Conservation (phyloP, 768 basidiomycete genomes). For the Russula emetica region DNA sequence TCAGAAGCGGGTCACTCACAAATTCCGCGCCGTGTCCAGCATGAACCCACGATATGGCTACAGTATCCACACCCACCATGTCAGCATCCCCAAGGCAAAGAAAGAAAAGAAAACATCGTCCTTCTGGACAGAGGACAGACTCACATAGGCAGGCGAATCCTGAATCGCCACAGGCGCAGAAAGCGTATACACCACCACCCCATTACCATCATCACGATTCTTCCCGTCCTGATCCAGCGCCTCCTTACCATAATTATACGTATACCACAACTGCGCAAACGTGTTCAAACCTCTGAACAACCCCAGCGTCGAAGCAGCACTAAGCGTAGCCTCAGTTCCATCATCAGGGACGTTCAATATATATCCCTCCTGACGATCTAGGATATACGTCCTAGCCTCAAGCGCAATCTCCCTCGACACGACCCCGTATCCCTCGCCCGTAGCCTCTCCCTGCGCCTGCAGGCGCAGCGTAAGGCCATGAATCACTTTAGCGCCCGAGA, state of each 20-base stretch:
- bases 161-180: constrained; percentile 40
- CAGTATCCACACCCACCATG: not conserved
- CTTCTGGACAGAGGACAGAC: constrained; percentile 24
- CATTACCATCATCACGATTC: not conserved
- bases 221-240: not conserved
- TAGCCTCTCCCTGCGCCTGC: constrained; percentile 23
- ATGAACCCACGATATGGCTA: constrained; percentile 74
- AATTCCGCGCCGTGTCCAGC: constrained; percentile 79
- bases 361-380: constrained; percentile 45
- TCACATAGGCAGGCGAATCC: constrained; percentile 48
- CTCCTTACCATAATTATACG: constrained; percentile 26
- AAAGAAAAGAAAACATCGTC: too few relatives aligned
- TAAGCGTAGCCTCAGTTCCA: constrained; percentile 38
- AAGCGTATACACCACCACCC: constrained; percentile 36
- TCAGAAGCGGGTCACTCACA: constrained; percentile 30
- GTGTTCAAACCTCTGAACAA: constrained; percentile 52
- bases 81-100: not conserved
- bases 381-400: constrained; percentile 37
- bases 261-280: constrained; percentile 50
- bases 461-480: constrained; percentile 45
- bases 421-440: not conserved
- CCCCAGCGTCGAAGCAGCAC: constrained; percentile 47
- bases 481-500: constrained; percentile 43
- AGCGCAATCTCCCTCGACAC: constrained; percentile 32
- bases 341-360: constrained; percentile 38